Percentiles rank a stretch among this genome's conserved stretches.
Conservation (phyloP, 2,329 filamentous ascomycete genomes). For the Pyrenochaeta sp. region DNA sequence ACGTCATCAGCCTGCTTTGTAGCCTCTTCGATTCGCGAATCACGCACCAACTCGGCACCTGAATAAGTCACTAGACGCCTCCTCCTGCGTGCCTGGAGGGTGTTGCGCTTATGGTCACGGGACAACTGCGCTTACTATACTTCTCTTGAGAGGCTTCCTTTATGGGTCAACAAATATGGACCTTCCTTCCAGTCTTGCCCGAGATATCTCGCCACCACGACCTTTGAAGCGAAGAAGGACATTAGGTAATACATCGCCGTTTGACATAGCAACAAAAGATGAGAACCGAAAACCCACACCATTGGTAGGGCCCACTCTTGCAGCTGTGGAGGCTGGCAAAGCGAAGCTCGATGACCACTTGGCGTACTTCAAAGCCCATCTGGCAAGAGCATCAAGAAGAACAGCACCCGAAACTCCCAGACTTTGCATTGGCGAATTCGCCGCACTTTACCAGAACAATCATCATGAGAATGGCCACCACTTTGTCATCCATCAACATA, state of each 20-base stretch:
- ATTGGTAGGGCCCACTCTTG: conserved; percentile 30
- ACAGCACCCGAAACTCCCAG: conserved; percentile 32
- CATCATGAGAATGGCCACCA: conserved; percentile 55
- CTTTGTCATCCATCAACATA: conserved; percentile 77
- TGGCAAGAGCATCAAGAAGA: conserved; percentile 43
- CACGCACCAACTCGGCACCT: not conserved
- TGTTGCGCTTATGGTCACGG: not conserved
- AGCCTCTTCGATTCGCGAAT: not conserved
- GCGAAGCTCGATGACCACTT: conserved; percentile 59
- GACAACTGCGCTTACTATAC: not conserved
- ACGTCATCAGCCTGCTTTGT: not conserved
- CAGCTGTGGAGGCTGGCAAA: conserved; percentile 63
- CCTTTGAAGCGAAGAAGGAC: conserved; percentile 23
- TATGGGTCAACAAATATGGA: conserved; percentile 14
- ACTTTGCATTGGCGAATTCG: conserved; percentile 55
- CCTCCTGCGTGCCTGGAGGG: not conserved
- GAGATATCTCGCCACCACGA: conserved; percentile 36
- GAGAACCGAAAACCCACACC: not conserved
- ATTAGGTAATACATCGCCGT: not conserved
- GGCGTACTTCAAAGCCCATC: conserved; percentile 55
- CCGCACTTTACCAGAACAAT: conserved; percentile 58
- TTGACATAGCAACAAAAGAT: not conserved
- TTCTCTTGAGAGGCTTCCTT: not conserved
- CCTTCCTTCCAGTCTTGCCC: conserved; percentile 24
- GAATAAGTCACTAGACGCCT: not conserved